These are phyloP conservation scores for Sporothrix curviconia DNA, from an alignment of 2,329 filamentous ascomycete species.

Conservation along the genomic window DNA sequence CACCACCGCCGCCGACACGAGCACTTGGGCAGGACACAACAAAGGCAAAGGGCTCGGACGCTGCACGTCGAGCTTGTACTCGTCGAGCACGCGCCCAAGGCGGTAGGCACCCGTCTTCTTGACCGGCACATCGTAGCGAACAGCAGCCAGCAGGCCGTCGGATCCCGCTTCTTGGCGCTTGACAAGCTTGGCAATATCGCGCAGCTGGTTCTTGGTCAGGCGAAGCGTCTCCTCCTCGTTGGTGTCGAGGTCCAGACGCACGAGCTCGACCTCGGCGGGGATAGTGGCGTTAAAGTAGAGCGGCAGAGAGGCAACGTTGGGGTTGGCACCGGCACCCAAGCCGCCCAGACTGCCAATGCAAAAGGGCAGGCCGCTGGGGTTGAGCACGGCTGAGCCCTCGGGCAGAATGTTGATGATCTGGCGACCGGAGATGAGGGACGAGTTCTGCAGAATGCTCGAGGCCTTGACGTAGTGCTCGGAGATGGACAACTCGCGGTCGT, in stretches of 20 bases:
- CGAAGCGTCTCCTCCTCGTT: constrained; percentile 73
- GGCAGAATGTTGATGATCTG: constrained; percentile 97
- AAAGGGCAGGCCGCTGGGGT: constrained; percentile 72
- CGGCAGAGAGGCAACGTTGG: constrained; percentile 46
- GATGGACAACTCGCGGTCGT: constrained; percentile 86
- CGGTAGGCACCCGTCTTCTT: constrained; percentile 87
- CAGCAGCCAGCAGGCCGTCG: constrained; percentile 51
- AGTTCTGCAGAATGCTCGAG: constrained; percentile 79
- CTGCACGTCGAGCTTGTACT: constrained; percentile 89
- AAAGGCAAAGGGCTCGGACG: constrained; percentile 66
- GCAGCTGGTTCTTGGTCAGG: constrained; percentile 67
- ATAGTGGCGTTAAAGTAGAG: constrained; percentile 91
- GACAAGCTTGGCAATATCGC: constrained; percentile 62
- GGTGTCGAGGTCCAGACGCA: constrained; percentile 73
- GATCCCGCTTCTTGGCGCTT: constrained; percentile 52
- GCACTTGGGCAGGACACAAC: constrained; percentile 83
- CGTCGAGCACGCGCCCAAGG: constrained; percentile 77
- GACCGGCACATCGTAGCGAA: constrained; percentile 64
- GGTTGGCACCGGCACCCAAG: neutral
- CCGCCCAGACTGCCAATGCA: constrained; percentile 65
- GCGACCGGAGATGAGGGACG: constrained; percentile 88
- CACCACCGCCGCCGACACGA: constrained; percentile 45
- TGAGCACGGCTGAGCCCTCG: constrained; percentile 86
- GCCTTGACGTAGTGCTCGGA: constrained; percentile 91
- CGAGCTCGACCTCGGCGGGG: constrained; percentile 80